Conservation (phyloP, 192 early-diverging fungal genomes). For the Chytriomyces sp. region DNA sequence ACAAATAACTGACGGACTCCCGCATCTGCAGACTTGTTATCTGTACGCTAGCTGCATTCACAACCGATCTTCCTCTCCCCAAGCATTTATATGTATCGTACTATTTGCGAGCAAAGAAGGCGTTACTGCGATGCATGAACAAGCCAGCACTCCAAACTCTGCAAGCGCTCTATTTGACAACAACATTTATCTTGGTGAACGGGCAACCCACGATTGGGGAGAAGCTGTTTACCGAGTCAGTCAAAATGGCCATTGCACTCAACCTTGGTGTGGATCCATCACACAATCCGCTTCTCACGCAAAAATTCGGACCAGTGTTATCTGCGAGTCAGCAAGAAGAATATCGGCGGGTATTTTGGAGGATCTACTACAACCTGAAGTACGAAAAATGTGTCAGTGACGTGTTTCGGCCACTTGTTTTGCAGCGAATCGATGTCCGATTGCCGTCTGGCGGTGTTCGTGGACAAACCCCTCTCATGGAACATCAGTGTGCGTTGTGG, state of each 20-base stretch:
- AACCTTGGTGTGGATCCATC: background rate
- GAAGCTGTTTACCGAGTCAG: background rate
- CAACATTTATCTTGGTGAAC: background rate
- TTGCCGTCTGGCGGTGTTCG: background rate
- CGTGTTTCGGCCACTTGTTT: background rate
- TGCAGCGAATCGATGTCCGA: background rate
- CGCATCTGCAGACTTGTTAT: background rate
- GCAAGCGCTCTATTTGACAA: background rate
- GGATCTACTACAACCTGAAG: background rate
- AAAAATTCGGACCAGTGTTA: background rate
- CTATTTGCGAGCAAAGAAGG: background rate
- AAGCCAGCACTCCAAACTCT: background rate
- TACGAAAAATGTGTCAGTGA: background rate
- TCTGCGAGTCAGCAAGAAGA: background rate
- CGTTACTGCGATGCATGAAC: background rate
- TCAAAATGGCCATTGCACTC: background rate
- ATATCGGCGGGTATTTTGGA: background rate
- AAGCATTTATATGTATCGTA: slow-evolving; percentile 2
- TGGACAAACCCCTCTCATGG: background rate
- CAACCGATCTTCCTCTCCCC: background rate
- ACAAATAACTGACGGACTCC: no score
- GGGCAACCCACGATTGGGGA: slow-evolving; percentile 1
- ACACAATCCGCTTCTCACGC: background rate
- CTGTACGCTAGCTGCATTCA: background rate
- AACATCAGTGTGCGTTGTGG: background rate